Evolutionary conservation across 345 rosid species (phyloP), one percentile per base, ranked within the genome.

Genomic region (Corchorus olitorius): DNA sequence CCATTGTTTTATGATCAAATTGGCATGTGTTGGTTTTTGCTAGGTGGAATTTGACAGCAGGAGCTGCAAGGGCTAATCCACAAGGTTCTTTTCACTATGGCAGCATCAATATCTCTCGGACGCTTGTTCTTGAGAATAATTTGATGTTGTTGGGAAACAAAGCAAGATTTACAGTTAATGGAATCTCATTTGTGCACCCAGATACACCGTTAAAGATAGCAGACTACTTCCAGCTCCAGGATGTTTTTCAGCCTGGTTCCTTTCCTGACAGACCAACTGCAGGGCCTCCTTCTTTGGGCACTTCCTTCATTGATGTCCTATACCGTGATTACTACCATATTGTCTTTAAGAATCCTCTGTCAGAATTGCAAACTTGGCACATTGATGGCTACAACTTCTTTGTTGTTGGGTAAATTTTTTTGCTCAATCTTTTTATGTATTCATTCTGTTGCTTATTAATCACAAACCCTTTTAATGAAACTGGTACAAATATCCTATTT

Each of bases 11-110:
- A 39, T 39, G 43, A 39, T 39, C 43, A 6, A 39, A 39, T 39
- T 39, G 43, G 2, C 2, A 2, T 39, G 43, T 39, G 4, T 74
- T 58, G 2, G 43, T 54, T 19, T 2, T 12, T 3, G 43, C 22
- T 79, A 76, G 84, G 72, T 83, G 88, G 87, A 72, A 88, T 77
- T 74, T 84, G 50, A 22, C 82, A 15, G 83, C 77, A 52, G 79
- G 79, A 22, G 89, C 89, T 46, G 89, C 89, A 6, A 79, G 88
- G 84, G 81, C 87, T 35, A 83, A 88, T 70, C 88, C 88, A 13
- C 89, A 86, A 76, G 91, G 91, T 17, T 88, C 89, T 1, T 88
- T 70, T 63, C 84, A 83, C 50, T 88, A 82, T 12, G 85, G 89
- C 54, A 81, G 53, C n/a, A 84, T 86, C 48, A 75, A 81, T 61